phyloP scores from a whole-genome alignment of 164 flowering plant species.

The Saururus chinensis region DNA sequence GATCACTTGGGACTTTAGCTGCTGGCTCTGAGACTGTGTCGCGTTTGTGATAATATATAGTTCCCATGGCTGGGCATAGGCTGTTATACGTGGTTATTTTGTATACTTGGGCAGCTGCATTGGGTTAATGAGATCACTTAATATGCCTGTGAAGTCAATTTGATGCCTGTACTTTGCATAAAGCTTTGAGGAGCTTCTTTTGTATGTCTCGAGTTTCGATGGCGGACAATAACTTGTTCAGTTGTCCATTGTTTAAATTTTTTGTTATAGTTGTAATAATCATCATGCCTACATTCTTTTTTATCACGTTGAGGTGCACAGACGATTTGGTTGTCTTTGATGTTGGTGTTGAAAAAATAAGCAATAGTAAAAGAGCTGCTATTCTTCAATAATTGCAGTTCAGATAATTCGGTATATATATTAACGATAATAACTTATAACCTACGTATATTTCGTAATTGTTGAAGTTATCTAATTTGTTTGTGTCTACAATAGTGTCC shows the following conservation, averaged over 20 bases:
- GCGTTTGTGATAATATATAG: background rate
- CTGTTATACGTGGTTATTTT: background rate
- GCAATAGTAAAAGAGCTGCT: no score
- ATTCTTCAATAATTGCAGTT: no score
- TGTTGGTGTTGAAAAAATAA: no score
- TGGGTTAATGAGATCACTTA: background rate
- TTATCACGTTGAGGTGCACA: no score
- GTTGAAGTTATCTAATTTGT: no score
- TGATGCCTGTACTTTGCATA: background rate
- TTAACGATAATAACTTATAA: no score
- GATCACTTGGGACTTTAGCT: background rate
- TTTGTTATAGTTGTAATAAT: background rate
- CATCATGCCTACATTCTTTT: no score
- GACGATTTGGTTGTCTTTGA: background rate
- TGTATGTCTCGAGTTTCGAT: background rate
- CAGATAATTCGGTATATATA: no score
- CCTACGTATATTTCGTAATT: no score
- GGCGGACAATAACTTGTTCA: background rate
- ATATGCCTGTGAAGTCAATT: background rate
- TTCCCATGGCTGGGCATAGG: background rate
- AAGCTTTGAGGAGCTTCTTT: background rate
- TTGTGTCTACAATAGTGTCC: no score
- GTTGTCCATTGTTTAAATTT: background rate
- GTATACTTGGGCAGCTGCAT: background rate
- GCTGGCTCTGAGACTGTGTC: background rate